Evolutionary conservation across 1,284 basidiomycete genomes (phyloP), one percentile per base, ranked within the genome.

Genomic region (Cerioporus squamosus): DNA sequence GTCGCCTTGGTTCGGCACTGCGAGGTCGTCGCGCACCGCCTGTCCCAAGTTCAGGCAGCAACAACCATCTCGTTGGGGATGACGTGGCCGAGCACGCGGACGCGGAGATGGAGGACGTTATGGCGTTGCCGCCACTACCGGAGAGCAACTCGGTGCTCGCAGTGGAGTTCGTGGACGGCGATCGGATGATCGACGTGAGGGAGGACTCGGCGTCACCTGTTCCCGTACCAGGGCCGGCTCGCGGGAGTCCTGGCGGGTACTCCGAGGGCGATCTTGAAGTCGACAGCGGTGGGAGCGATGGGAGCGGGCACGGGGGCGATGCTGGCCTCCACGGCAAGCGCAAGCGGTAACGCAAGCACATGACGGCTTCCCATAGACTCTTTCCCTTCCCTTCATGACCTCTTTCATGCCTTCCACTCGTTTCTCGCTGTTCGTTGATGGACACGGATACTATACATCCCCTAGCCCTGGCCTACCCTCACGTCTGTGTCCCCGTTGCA

Each of bases 101-200:
- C 46, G 67, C 65, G 52, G 70, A 70, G 55, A 74, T 74, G 73
- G 68, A 62, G 51, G 73, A 73, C 54, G 59, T 60, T 47, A 57
- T 57, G 20, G 50, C 61, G 24, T 59, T 74, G 17, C 72, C 74
- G 12, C 70, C 70, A 29, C 66, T 72, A 8, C 72, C 69, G 9
- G 72, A 74, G 60, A 67, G 63, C 55, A 64, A 54, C 48, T 66
- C 67, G 6, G 56, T 63, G 40, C 53, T 65, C 10, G 55, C 60
- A 12, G 51, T 62, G 18, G 58, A 59, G 39, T 69, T 62, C 44
- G 52, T 59, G 6, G 63, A 68, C 49, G 64, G 55, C 17, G 66
- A 64, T 47, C 59, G 63, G 8, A 57, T 55, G 48, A 55, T 29
- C 47, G 46, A 49, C 36, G 46, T 62, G 17, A 57, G 68, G 47